These are phyloP conservation scores for Penicillium bovifimosum DNA, from an alignment of 495 filamentous ascomycete species.

Conservation along the genomic window DNA sequence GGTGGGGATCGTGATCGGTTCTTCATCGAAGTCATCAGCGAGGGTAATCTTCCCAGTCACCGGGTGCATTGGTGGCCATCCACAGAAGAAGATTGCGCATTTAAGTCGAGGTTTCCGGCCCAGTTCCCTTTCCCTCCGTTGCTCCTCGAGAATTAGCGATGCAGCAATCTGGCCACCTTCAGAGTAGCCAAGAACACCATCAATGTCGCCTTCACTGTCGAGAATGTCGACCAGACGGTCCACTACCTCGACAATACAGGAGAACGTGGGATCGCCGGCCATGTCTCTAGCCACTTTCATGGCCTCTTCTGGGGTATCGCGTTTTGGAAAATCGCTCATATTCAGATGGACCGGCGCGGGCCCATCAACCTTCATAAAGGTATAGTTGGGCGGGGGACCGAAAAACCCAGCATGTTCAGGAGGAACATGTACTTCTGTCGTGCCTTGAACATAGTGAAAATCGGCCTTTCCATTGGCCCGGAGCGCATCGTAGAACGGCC, in stretches of 20 bases:
- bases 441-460: slow-evolving; percentile 27
- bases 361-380: slow-evolving; percentile 12
- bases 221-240: slow-evolving; percentile 17
- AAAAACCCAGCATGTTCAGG: slow-evolving; percentile 21
- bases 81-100: slow-evolving; percentile 51
- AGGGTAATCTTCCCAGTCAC: slow-evolving; percentile 37
- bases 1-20: slow-evolving; percentile 47
- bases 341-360: slow-evolving; percentile 8
- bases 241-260: slow-evolving; percentile 7
- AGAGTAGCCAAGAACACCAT: slow-evolving; percentile 52
- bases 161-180: slow-evolving; percentile 57
- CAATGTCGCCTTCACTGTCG: slow-evolving; percentile 30
- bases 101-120: slow-evolving; percentile 45
- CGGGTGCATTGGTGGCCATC: slow-evolving; percentile 48
- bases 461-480: slow-evolving; percentile 5
- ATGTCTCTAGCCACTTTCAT: slow-evolving; percentile 10
- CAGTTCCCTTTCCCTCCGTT: slow-evolving; percentile 23
- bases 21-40: slow-evolving; percentile 41
- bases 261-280: slow-evolving; percentile 9
- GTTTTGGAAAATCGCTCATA: slow-evolving; percentile 19
- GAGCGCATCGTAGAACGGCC: slow-evolving; percentile 18
- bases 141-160: slow-evolving; percentile 48
- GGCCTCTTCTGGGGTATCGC: slow-evolving; percentile 18
- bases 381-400: slow-evolving; percentile 27
- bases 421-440: slow-evolving; percentile 9